A percentile compares a stretch with the other conserved stretches of the same genome.
phyloP scores from a whole-genome alignment of 108 stramenopile genomes.

The Pseudonitzschia multiseries region DNA sequence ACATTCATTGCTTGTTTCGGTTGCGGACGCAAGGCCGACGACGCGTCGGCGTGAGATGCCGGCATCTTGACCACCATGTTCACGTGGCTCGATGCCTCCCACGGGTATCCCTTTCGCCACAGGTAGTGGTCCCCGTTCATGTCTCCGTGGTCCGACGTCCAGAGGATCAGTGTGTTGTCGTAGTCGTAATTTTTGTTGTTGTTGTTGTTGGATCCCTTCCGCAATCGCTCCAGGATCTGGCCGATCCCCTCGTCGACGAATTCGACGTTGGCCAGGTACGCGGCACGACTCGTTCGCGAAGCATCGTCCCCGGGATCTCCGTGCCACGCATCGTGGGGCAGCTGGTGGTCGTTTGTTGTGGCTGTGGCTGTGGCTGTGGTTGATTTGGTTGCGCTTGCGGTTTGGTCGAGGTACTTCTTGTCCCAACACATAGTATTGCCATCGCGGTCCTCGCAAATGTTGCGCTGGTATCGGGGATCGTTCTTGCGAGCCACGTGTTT shows the following conservation, averaged over 20 bases:
- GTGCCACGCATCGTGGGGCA: constrained; percentile 29
- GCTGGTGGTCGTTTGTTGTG: too few species aligned
- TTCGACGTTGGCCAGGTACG: constrained; percentile 45
- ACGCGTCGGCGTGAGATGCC: too few species aligned
- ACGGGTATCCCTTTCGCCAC: constrained; percentile 52
- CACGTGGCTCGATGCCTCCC: constrained; percentile 25
- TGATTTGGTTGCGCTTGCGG: background rate
- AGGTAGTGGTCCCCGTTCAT: constrained; percentile 45
- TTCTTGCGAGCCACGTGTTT: constrained; percentile 20
- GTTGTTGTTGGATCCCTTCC: background rate
- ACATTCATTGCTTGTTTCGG: too few species aligned
- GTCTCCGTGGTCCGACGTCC: constrained; percentile 47
- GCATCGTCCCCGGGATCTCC: constrained; percentile 35
- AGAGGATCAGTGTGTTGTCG: constrained; percentile 36
- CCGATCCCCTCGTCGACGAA: constrained; percentile 49
- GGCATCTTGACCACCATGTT: constrained; percentile 28
- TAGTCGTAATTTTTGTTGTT: constrained; percentile 4
- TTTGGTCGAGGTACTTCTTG: constrained; percentile 6
- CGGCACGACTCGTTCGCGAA: constrained; percentile 30
- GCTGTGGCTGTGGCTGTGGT: background rate
- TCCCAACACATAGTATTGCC: constrained; percentile 40
- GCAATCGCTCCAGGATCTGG: constrained; percentile 15
- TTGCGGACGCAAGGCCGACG: too few species aligned
- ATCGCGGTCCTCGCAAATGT: background rate
- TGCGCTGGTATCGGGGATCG: background rate